These are phyloP conservation scores for Alternaria arborescens DNA, from an alignment of 2,329 filamentous ascomycete genomes.

Conservation along the genomic window DNA sequence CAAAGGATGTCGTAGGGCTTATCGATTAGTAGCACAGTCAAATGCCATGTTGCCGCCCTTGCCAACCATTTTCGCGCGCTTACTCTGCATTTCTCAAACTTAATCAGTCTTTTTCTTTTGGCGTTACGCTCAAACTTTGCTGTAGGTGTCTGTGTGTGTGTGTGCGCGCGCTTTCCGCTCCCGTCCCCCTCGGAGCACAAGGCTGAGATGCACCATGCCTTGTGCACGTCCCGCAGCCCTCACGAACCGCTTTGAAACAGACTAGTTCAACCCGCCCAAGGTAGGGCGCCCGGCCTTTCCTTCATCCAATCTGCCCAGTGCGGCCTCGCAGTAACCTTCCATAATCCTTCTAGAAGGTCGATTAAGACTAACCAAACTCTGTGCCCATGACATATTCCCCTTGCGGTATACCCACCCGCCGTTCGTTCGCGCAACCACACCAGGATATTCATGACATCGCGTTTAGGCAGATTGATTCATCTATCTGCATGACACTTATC, in stretches of 20 bases:
- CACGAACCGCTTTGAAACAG: constrained; percentile 28
- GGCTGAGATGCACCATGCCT: constrained; percentile 7
- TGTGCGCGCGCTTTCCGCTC: constrained; percentile 1
- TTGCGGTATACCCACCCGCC: constrained; percentile 16
- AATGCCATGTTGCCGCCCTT: constrained; percentile 1
- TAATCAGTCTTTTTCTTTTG: background rate
- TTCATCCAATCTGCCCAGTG: constrained; percentile 9
- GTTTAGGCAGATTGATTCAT: background rate
- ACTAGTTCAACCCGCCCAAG: constrained; percentile 13
- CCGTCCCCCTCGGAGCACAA: constrained; percentile 8
- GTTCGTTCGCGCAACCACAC: constrained; percentile 13
- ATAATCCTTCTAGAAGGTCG: constrained; percentile 26
- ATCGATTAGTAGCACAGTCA: constrained; percentile 2
- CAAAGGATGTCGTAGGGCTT: constrained; percentile 5
- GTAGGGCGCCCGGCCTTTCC: background rate
- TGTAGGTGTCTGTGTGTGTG: background rate
- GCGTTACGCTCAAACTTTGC: background rate
- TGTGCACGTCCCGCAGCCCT: constrained; percentile 8
- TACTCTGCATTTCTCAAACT: background rate
- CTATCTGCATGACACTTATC: background rate
- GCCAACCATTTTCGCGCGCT: background rate
- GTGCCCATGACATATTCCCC: constrained; percentile 11
- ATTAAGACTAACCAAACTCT: constrained; percentile 6
- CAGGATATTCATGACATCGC: constrained; percentile 13
- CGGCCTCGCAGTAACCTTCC: constrained; percentile 13